Percentiles rank a stretch among this genome's conserved stretches.
phyloP scores from a whole-genome alignment of 176 grass and related monocot species.

The Echinochloa phyllopogon region DNA sequence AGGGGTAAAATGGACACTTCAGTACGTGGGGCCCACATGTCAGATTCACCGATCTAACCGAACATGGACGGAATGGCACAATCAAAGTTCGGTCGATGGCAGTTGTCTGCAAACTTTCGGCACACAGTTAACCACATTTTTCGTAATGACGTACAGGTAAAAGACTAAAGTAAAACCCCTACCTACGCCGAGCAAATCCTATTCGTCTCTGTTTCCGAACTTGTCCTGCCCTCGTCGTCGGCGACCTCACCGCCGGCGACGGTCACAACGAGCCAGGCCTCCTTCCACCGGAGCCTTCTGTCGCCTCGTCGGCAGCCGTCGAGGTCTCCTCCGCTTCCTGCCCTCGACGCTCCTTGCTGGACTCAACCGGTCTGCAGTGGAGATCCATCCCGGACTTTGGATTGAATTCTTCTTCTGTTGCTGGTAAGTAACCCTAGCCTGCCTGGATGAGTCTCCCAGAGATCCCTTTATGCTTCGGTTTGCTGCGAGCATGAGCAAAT shows the following conservation, averaged over 20 bases:
- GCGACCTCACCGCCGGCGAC: not conserved
- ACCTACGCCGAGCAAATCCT: not conserved
- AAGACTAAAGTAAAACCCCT: not conserved
- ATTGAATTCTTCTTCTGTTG: not conserved
- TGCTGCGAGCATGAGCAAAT: not conserved
- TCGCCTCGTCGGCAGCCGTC: too few relatives aligned
- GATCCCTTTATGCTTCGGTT: not conserved
- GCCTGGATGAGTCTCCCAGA: not conserved
- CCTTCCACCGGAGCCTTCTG: not conserved
- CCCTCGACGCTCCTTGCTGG: not conserved
- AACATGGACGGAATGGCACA: too few relatives aligned
- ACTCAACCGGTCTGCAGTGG: not conserved
- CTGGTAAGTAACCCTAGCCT: conserved; percentile 31
- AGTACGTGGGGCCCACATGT: too few relatives aligned
- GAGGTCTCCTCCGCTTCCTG: not conserved
- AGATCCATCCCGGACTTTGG: not conserved
- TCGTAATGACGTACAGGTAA: too few relatives aligned
- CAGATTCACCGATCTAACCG: too few relatives aligned
- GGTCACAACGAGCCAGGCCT: not conserved
- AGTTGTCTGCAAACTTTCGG: too few relatives aligned
- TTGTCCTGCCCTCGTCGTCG: not conserved
- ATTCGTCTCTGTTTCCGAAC: not conserved
- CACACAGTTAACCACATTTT: too few relatives aligned
- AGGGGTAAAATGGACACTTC: too few relatives aligned
- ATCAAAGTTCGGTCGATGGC: too few relatives aligned